Evolutionary conservation across 257 asterid species (phyloP).

Genomic region (Solanum tarapatanum): DNA sequence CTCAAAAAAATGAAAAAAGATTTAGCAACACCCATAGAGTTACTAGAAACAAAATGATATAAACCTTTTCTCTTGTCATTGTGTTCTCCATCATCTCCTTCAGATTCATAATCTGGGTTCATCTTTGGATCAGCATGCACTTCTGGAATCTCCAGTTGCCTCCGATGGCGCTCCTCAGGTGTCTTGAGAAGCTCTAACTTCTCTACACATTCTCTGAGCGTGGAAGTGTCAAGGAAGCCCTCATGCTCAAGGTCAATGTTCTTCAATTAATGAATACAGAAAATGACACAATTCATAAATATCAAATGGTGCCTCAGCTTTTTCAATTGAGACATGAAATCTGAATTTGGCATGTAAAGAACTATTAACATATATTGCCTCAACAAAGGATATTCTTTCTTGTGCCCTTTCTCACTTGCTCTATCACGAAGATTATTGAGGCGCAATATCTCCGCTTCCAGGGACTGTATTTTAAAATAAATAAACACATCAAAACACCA

Average conservation of each 20-base stretch:
- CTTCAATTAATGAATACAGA: not conserved
- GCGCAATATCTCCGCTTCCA: slow-evolving; percentile 28
- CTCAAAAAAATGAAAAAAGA: not conserved
- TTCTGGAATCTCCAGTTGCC: slow-evolving; percentile 53
- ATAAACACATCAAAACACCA: not conserved
- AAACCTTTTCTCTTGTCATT: slow-evolving; percentile 34
- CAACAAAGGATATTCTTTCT: slow-evolving; percentile 48
- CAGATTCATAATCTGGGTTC: slow-evolving; percentile 66
- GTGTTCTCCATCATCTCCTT: slow-evolving; percentile 32
- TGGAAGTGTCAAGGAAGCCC: slow-evolving; percentile 59
- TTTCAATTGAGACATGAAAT: not conserved
- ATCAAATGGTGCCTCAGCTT: not conserved
- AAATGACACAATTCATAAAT: not conserved
- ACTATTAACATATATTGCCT: not conserved
- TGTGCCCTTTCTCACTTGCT: slow-evolving; percentile 40
- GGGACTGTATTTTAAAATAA: slow-evolving; percentile 13
- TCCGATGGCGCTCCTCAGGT: slow-evolving; percentile 65
- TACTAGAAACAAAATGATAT: not conserved
- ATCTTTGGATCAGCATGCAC: slow-evolving; percentile 77
- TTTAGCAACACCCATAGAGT: not conserved
- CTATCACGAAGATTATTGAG: slow-evolving; percentile 29
- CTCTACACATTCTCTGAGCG: slow-evolving; percentile 59
- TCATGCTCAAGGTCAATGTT: slow-evolving; percentile 6
- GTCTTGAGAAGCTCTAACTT: slow-evolving; percentile 54
- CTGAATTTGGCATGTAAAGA: not conserved